These are phyloP conservation scores for Leptomonas pyrrhocoris DNA, from an alignment of 208 protist genomes.

Conservation along the genomic window DNA sequence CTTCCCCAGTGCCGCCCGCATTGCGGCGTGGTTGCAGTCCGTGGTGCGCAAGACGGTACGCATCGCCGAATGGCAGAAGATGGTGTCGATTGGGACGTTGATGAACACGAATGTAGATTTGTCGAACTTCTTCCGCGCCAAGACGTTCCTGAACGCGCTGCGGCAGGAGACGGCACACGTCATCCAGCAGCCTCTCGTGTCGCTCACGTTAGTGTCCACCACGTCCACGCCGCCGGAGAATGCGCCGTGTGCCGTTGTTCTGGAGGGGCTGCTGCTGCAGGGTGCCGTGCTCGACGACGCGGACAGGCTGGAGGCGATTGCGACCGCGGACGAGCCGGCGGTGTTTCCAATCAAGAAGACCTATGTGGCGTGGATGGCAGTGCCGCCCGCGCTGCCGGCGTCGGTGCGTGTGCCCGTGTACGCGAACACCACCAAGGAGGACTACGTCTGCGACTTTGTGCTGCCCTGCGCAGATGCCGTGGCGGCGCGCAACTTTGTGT, in stretches of 20 bases:
- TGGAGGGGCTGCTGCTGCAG: conserved; percentile 85
- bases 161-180: conserved; percentile 94
- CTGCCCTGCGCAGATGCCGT: conserved; percentile 78
- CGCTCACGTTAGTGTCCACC: conserved; percentile 66
- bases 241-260: conserved; percentile 50
- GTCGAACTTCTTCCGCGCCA: conserved; percentile 88
- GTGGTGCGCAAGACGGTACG: conserved; percentile 80
- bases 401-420: conserved; percentile 87
- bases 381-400: conserved; percentile 14
- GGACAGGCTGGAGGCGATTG: conserved; percentile 68
- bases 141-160: conserved; percentile 96
- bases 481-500: conserved; percentile 75
- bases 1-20: conserved; percentile 86
- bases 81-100: conserved; percentile 58
- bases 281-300: conserved; percentile 82
- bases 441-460: conserved; percentile 83
- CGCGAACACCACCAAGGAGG: conserved; percentile 80
- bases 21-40: conserved; percentile 88
- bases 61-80: conserved; percentile 72
- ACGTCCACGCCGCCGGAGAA: conserved; percentile 51
- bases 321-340: conserved; percentile 84
- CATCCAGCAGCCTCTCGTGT: conserved; percentile 78
- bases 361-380: conserved; percentile 74
- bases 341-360: conserved; percentile 75
- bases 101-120: conserved; percentile 81